Evolutionary conservation across 1,284 basidiomycete species (phyloP).

Genomic region (Xerocomus cyaneibrunnescens): DNA sequence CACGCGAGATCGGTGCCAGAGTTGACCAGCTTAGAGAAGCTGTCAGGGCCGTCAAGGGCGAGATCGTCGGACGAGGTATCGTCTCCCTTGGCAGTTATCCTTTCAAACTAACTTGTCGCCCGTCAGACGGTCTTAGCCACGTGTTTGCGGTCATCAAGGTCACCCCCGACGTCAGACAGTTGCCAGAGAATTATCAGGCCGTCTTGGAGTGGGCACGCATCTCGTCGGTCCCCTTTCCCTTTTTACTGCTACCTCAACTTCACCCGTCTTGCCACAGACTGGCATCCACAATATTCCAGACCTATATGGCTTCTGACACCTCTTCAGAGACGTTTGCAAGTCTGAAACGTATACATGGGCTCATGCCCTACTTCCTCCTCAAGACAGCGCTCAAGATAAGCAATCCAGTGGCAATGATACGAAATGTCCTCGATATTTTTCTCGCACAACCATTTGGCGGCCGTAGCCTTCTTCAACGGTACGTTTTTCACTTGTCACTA

Average conservation of each 20-base stretch:
- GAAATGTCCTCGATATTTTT: constrained; percentile 90
- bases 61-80: constrained; percentile 80
- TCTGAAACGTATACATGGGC: constrained; percentile 90
- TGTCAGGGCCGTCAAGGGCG: constrained; percentile 87
- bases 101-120: constrained; percentile 8
- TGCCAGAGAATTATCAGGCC: constrained; percentile 86
- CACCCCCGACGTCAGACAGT: constrained; percentile 73
- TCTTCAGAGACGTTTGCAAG: constrained; percentile 87
- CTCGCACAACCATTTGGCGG: constrained; percentile 98
- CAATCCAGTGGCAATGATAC: constrained; percentile 96
- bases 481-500: constrained; percentile 9
- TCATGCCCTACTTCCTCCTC: constrained; percentile 98
- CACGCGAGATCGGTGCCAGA: constrained; percentile 80
- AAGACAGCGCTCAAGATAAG: constrained; percentile 91
- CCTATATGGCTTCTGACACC: constrained; percentile 91
- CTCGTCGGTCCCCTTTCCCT: constrained; percentile 59
- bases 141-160: constrained; percentile 88
- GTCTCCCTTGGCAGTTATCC: not conserved
- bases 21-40: constrained; percentile 88
- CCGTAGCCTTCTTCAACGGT: constrained; percentile 87
- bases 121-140: constrained; percentile 77
- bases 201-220: constrained; percentile 97
- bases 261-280: constrained; percentile 45
- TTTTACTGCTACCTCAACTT: constrained; percentile 15
- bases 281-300: constrained; percentile 95